Evolutionary conservation across 2,329 filamentous ascomycete species (phyloP).

Genomic region (Ceratocystis destructans): DNA sequence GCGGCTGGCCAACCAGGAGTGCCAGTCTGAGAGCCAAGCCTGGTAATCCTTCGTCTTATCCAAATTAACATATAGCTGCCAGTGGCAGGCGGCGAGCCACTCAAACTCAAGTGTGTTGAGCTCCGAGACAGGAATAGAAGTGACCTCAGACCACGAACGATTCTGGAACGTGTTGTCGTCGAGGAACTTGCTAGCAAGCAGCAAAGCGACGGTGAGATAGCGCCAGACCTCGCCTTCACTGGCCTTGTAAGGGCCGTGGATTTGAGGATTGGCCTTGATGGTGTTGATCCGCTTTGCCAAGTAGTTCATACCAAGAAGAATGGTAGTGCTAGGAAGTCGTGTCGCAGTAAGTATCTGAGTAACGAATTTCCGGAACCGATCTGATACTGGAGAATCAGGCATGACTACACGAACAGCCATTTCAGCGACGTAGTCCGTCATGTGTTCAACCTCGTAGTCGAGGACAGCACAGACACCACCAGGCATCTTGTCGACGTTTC

Average conservation of each 20-base stretch:
- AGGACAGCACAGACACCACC: slow-evolving; percentile 87
- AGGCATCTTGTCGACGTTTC: slow-evolving; percentile 38
- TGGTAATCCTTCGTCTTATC: slow-evolving; percentile 59
- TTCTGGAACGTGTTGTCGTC: slow-evolving; percentile 98
- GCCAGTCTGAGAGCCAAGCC: slow-evolving; percentile 48
- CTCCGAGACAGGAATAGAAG: slow-evolving; percentile 70
- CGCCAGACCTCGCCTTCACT: slow-evolving; percentile 68
- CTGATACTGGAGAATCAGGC: slow-evolving; percentile 41
- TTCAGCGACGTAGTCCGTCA: slow-evolving; percentile 89
- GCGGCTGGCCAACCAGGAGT: slow-evolving; percentile 42
- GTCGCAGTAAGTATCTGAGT: slow-evolving; percentile 83
- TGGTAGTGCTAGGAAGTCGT: slow-evolving; percentile 77
- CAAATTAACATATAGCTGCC: slow-evolving; percentile 76
- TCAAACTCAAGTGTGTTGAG: slow-evolving; percentile 77
- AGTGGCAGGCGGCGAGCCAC: slow-evolving; percentile 72
- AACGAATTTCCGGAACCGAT: slow-evolving; percentile 81
- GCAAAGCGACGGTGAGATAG: slow-evolving; percentile 68
- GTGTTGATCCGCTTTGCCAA: slow-evolving; percentile 70
- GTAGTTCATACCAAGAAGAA: slow-evolving; percentile 81
- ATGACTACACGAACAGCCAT: slow-evolving; percentile 55
- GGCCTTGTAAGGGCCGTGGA: slow-evolving; percentile 38
- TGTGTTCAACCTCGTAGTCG: slow-evolving; percentile 92
- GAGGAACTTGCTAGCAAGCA: slow-evolving; percentile 87
- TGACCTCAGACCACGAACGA: slow-evolving; percentile 90
- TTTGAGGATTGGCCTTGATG: slow-evolving; percentile 36